Conservation (phyloP, 768 basidiomycete species). For the Naganishia vaughanmartiniae region DNA sequence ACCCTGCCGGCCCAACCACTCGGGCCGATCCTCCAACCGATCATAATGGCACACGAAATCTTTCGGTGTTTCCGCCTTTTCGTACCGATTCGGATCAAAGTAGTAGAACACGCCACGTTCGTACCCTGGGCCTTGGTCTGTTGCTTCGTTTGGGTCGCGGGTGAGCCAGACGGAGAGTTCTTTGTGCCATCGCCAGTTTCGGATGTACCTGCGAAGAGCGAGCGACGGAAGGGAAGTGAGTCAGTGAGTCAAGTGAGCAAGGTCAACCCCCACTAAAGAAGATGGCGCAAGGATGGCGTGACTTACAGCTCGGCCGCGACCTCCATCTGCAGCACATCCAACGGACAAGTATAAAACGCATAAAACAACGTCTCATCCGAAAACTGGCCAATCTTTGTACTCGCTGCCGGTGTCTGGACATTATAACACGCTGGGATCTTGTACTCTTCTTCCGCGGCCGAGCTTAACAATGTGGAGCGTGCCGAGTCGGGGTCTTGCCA, state of each 20-base stretch:
- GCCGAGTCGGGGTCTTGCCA: slow-evolving; percentile 79
- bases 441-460: slow-evolving; percentile 78
- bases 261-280: neutral
- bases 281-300: neutral
- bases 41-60: slow-evolving; percentile 37
- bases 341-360: slow-evolving; percentile 93
- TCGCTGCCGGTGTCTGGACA: slow-evolving; percentile 77
- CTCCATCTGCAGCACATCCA: slow-evolving; percentile 83
- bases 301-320: slow-evolving; percentile 91
- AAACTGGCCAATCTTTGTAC: slow-evolving; percentile 59
- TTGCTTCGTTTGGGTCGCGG: slow-evolving; percentile 68
- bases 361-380: slow-evolving; percentile 96
- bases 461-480: slow-evolving; percentile 61
- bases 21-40: slow-evolving; percentile 32
- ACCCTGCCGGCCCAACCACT: slow-evolving; percentile 15
- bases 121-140: slow-evolving; percentile 53
- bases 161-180: slow-evolving; percentile 82
- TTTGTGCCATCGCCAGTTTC: slow-evolving; percentile 96
- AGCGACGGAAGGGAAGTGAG: neutral
- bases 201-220: slow-evolving; percentile 65
- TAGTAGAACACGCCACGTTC: slow-evolving; percentile 86
- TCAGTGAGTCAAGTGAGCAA: neutral
- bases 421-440: slow-evolving; percentile 88
- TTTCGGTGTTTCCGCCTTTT: slow-evolving; percentile 42
- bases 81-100: slow-evolving; percentile 56